Conservation (phyloP, 2,329 filamentous ascomycete species). For the Fusarium anthophilum region DNA sequence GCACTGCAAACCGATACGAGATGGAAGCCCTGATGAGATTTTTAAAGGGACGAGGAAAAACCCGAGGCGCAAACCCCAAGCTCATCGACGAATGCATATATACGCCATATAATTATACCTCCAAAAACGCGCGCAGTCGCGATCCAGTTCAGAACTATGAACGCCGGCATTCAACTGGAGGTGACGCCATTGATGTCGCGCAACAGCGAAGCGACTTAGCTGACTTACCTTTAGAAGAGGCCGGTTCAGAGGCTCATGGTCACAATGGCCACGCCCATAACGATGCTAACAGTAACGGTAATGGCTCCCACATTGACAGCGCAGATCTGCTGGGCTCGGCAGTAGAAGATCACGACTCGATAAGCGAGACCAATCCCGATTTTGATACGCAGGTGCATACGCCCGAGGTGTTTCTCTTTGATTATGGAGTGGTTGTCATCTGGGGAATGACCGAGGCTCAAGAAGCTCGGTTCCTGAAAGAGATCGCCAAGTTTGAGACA, state of each 20-base stretch:
- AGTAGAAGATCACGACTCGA: conserved; percentile 49
- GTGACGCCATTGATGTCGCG: conserved; percentile 59
- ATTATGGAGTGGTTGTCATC: conserved; percentile 97
- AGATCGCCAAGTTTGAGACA: conserved; percentile 92
- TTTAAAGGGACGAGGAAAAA: conserved; percentile 83
- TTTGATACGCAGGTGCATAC: conserved; percentile 91
- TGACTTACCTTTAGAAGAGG: conserved; percentile 60
- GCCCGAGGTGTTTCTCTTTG: conserved; percentile 94
- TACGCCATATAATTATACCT: conserved; percentile 83
- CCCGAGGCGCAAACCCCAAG: conserved; percentile 84
- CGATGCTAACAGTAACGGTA: conserved; percentile 40
- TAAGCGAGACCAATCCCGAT: conserved; percentile 66
- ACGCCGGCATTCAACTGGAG: conserved; percentile 79
- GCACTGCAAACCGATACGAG: conserved; percentile 90
- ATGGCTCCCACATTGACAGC: conserved; percentile 39
- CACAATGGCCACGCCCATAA: conserved; percentile 38
- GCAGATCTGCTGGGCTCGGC: conserved; percentile 49
- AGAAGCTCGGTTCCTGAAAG: conserved; percentile 90
- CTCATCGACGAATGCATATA: conserved; percentile 98
- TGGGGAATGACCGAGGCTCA: conserved; percentile 97
- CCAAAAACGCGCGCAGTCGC: conserved; percentile 50
- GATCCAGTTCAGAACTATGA: conserved; percentile 62
- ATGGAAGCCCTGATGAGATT: conserved; percentile 91
- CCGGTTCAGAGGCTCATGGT: conserved; percentile 42
- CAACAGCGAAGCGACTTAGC: conserved; percentile 69